Evolutionary conservation across 2,329 filamentous ascomycete species (phyloP).

Genomic region (Alternaria gansuensis): DNA sequence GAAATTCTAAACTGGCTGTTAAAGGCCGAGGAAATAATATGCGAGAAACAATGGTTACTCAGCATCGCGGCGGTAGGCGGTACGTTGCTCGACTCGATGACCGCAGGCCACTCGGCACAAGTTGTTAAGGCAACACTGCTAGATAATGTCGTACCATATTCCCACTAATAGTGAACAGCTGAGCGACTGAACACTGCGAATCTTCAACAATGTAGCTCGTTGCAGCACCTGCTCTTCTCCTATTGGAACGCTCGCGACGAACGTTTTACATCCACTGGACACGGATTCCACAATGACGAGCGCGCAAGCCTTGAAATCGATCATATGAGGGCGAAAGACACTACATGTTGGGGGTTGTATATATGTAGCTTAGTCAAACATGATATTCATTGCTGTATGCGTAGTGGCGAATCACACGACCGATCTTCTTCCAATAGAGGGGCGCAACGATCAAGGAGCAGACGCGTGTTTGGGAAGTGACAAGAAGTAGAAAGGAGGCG

Average conservation of each 20-base stretch:
- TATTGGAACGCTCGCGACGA: no score
- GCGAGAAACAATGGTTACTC: background rate
- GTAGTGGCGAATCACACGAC: background rate
- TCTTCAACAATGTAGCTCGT: no score
- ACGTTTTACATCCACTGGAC: no score
- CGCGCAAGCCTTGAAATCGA: no score
- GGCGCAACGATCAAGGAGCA: background rate
- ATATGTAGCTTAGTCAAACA: no score
- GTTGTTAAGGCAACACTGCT: background rate
- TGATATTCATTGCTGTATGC: no score
- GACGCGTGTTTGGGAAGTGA: background rate
- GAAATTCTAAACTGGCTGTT: background rate
- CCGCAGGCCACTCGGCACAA: background rate
- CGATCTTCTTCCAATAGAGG: background rate
- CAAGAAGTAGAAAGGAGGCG: background rate
- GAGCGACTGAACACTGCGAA: no score
- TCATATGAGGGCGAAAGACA: no score
- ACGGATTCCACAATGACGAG: no score
- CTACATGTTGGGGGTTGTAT: no score
- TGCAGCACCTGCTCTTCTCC: no score
- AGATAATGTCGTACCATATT: background rate
- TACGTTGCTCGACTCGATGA: background rate
- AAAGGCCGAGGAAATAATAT: no score
- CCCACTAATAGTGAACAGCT: background rate
- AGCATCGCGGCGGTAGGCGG: background rate